Conservation (phyloP, 2,329 filamentous ascomycete genomes). For the Ascochyta pisi region DNA sequence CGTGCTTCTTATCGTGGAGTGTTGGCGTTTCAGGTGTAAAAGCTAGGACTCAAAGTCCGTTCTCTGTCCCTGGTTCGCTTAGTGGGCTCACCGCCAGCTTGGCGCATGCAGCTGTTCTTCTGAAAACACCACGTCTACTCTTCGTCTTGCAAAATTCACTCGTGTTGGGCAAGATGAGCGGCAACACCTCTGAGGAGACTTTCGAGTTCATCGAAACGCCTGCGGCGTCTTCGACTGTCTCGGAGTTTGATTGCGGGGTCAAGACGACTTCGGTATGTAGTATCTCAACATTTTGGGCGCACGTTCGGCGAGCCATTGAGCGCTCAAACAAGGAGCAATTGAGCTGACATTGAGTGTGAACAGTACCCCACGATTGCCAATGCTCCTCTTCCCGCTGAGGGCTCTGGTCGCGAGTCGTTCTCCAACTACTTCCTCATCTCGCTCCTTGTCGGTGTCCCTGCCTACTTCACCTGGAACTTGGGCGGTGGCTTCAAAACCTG, state of each 20-base stretch:
- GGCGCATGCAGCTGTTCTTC: constrained; percentile 27
- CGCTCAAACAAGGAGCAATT: constrained; percentile 20
- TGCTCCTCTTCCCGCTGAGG: constrained; percentile 90
- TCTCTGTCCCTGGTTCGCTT: constrained; percentile 27
- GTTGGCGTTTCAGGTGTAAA: constrained; percentile 27
- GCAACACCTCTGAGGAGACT: constrained; percentile 56
- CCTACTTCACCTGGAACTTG: constrained; percentile 82
- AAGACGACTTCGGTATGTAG: constrained; percentile 64
- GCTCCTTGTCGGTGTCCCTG: constrained; percentile 73
- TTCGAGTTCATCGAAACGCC: constrained; percentile 74
- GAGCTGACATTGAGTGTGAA: constrained; percentile 33
- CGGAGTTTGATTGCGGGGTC: constrained; percentile 65
- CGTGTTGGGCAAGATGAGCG: constrained; percentile 44
- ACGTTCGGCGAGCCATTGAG: constrained; percentile 43
- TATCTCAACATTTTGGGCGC: constrained; percentile 19
- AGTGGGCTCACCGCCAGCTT: constrained; percentile 41
- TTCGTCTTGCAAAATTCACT: constrained; percentile 40
- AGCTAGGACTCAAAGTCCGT: constrained; percentile 25
- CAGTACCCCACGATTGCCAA: constrained; percentile 92
- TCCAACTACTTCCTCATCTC: constrained; percentile 79
- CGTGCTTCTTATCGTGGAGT: constrained; percentile 12
- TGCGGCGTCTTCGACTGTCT: constrained; percentile 59
- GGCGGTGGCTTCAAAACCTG: constrained; percentile 86
- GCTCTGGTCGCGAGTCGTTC: constrained; percentile 82
- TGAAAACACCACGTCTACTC: constrained; percentile 33